Base-by-base conservation (phyloP, 2,329 filamentous ascomycete genomes). In the Aureobasidium mangrovei region DNA sequence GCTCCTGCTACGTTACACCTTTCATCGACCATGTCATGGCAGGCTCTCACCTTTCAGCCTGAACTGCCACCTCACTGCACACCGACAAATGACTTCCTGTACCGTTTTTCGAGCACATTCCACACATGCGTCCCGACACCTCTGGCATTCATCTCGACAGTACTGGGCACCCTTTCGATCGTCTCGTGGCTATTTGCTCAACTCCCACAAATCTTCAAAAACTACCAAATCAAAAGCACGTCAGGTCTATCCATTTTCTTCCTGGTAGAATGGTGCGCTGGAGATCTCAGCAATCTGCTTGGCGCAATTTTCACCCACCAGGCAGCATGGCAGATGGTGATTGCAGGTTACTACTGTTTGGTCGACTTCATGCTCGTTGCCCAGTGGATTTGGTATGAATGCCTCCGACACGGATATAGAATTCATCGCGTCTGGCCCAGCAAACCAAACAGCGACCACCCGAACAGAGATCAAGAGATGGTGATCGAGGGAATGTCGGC, bases 171-270 rank as follows among this genome's bases (percentile, higher is more conserved):
- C 0, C 69, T 82, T 57, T 84, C 81, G 62, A 85, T 86, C 57
- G 61, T 83, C 48, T 79, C 82, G 41, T 86, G 83, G 83, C 74
- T 86, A 2, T 86, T 84, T 64, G 83, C 83, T 9, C 83, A 85
- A 65, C 70, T 85, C 29, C 83, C 83, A 1, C 83, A 86, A 62
- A 84, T 86, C 58, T 83, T 80, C 70, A 85, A 85, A 70, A 86
- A 86, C 64, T 80, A 81, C 64, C 73, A 74, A 51, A 66, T 84
- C 24, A 75, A 82, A 62, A 84, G 81, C 9, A 84, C 82, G 0
- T 81, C 81, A 1, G 82, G 83, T 0, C 65, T 86, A 36, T 84
- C 80, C 4, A 77, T 83, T 56, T 83, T 79, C 64, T 86, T 86
- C 65, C 69, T 86, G 45, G 71, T 78, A 2, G 82, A 83, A 67